Evolutionary conservation across 495 filamentous ascomycete genomes (phyloP).

Genomic region (Xylaria scruposa): DNA sequence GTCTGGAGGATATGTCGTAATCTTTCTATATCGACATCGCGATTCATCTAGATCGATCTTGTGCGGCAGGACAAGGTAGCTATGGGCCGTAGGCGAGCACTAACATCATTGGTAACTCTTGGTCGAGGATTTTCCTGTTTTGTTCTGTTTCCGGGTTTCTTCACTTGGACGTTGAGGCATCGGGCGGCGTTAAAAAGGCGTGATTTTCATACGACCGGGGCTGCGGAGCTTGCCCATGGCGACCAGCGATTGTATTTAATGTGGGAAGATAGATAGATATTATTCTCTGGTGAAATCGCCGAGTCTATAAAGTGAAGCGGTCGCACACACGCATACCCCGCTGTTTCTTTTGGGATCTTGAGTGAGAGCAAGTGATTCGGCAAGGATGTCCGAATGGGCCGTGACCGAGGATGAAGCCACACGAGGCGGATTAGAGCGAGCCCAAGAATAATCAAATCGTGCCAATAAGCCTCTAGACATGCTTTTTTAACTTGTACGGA

Average conservation of each 20-base stretch:
- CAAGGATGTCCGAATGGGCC: not conserved
- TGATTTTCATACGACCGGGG: conserved; percentile 17
- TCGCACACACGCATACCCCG: not conserved
- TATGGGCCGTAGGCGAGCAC: conserved; percentile 13
- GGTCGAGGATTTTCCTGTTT: conserved; percentile 32
- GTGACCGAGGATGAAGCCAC: not conserved
- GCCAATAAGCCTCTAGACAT: not conserved
- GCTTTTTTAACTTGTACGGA: not conserved
- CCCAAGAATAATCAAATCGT: not conserved
- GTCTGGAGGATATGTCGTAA: conserved; percentile 14
- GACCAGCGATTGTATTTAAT: conserved; percentile 28
- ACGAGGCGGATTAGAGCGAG: not conserved
- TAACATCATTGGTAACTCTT: conserved; percentile 17
- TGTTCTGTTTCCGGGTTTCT: conserved; percentile 26
- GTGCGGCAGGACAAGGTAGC: conserved; percentile 3
- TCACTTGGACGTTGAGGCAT: conserved; percentile 25
- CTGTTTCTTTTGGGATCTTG: not conserved
- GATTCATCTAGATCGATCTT: conserved; percentile 9
- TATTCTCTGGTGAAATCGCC: conserved; percentile 10
- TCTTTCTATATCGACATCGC: conserved; percentile 4
- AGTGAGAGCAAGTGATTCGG: not conserved
- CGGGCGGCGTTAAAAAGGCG: conserved; percentile 27
- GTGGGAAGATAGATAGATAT: conserved; percentile 27
- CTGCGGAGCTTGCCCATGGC: conserved; percentile 22
- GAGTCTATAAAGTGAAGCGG: conserved; percentile 1